Base-by-base conservation (phyloP, 2,329 filamentous ascomycete species). In the Aspergillus niger region DNA sequence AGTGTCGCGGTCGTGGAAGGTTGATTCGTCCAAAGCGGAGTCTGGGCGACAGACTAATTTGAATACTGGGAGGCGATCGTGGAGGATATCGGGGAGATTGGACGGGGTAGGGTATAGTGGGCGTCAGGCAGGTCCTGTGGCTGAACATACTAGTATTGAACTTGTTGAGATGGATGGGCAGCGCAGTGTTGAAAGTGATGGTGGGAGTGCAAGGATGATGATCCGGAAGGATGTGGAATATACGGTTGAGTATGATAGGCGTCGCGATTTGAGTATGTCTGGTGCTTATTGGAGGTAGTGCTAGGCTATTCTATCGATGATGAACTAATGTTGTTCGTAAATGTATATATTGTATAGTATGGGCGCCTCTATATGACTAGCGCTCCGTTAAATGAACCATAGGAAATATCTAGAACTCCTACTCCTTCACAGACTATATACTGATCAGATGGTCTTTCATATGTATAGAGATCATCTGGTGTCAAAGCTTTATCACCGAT, bases 181-280 rank as follows among this genome's bases (percentile, higher is more conserved):
- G 28, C 51, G 28, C 15, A 58, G 61, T 58, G 22, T 28, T 15
- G 58, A 26, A 13, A 66, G 64, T 56, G 61, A 63, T 28, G 15
- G 26, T 38, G 64, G 60, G 10, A 65, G 53, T 17, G 60, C 64
- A 8, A 67, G 59, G 59, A 73, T 75, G 73, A 70, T 74, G 26
- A 75, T 75, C 48, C 67, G 68, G 50, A 75, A 76, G 59, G 72
- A 76, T 56, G 65, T 75, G 32, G 63, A 67, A 47, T 73, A 72
- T 54, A 67, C 70, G 4, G 62, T 73, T 43, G 66, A 73, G 59
- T 73, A 67, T 63, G 68, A 70, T 47, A 51, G 51, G 43, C 22
- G 38, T 44, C 1, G 1, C 24, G 41, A 22, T 6, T 32, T 47
- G 28, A 32, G 44, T 8, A 6, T 26, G 36, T 47, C 61, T 47